Evolutionary conservation across 139 green algal genomes (phyloP), one percentile per base, ranked within the genome.

Genomic region (Pycnococcus provasolii): DNA sequence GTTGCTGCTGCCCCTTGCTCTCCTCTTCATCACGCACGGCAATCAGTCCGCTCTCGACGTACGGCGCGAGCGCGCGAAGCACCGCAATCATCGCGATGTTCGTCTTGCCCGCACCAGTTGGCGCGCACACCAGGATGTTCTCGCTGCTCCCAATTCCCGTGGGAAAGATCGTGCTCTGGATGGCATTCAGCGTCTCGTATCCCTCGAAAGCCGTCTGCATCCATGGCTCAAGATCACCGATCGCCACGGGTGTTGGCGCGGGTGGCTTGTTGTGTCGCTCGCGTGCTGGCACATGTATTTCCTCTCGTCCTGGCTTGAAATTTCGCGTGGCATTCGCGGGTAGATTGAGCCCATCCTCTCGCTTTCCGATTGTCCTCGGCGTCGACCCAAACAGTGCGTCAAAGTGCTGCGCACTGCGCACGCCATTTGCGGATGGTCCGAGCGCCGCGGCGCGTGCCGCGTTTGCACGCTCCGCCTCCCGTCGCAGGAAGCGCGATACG

Each of bases 61-160:
- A 80, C 63, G 67, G 50, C 5, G 71, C 70, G 64, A 90, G 73
- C 81, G 97, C 91, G 3, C 87, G 82, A 70, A 98, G 83, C 61
- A 97, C 84, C 1, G 84, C 57, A 39, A 97, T 86, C 92, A 98
- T 98, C n/a, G 92, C 92, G 64, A 98, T 97, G 83, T 98, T 98
- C 64, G 92, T 98, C 81, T 98, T 98, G 57, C 92, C 92, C 0
- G 92, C 92, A 9, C 90, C 78, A 3, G 78, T 84, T 0, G 70
- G 87, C 41, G 78, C 80, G 60, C 83, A 86, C 43, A 95, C 89
- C 42, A 96, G 80, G 43, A 95, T 59, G 75, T 97, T 97, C 71
- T 95, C 82, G 70, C 95, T 96, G 47, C 58, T 69, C 68, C 70
- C 79, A 67, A 68, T 79, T 3, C 67, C 74, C 0, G 60, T 66